Evolutionary conservation across 768 basidiomycete genomes (phyloP).

Genomic region (Amylocystis lapponica): DNA sequence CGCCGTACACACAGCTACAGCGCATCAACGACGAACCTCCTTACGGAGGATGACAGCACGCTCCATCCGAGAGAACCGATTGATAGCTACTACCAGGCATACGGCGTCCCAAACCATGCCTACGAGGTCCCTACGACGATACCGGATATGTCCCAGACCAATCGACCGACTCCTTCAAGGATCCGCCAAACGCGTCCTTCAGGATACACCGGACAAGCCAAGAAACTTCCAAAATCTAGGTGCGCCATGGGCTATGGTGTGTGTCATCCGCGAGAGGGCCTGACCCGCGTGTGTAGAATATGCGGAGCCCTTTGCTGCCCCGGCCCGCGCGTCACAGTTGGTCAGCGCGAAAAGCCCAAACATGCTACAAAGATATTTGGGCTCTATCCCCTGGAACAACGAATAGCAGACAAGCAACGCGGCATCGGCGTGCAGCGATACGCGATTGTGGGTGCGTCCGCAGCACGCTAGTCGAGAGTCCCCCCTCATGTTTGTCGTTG

Average conservation of each 20-base stretch:
- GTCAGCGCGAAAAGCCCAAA: constrained; percentile 8
- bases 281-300: constrained; percentile 43
- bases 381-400: constrained; percentile 62
- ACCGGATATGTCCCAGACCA: constrained; percentile 7
- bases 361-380: constrained; percentile 14
- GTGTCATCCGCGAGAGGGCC: neutral
- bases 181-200: constrained; percentile 6
- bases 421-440: constrained; percentile 78
- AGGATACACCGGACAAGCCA: constrained; percentile 1
- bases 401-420: constrained; percentile 83
- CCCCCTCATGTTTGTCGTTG: too few relatives aligned
- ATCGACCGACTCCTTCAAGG: constrained; percentile 1
- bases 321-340: constrained; percentile 15
- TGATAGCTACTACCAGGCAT: too few relatives aligned
- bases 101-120: neutral
- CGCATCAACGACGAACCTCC: neutral
- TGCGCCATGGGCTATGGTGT: neutral
- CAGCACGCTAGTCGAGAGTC: too few relatives aligned
- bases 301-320: constrained; percentile 43
- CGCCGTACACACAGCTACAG: constrained; percentile 4
- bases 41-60: neutral
- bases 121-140: neutral
- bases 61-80: too few relatives aligned
- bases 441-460: too few relatives aligned
- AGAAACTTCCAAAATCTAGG: constrained; percentile 12